Base-by-base conservation (phyloP, 2,329 filamentous ascomycete species). In the Talaromyces piceae region DNA sequence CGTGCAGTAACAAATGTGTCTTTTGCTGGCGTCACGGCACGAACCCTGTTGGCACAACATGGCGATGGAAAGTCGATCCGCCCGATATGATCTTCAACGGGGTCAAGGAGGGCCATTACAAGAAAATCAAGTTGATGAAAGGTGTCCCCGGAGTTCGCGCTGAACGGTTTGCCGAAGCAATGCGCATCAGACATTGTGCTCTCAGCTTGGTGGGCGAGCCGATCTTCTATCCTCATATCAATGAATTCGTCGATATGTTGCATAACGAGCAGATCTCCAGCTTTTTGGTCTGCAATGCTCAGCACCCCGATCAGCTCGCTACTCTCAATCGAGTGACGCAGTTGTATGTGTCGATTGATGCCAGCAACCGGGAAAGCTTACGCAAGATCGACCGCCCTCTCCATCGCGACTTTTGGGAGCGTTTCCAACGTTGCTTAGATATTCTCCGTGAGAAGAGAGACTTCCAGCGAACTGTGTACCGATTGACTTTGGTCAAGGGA, bases 21-120 rank as follows among this genome's bases (percentile, higher is more conserved):
- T 98, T 97, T 70, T 98, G 91, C 77, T 98, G 91, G 93, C 84
- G 93, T 5, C 93, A 97, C 65, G 93, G 91, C 49, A 97, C 93
- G 0, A 98, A 97, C 66, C 91, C 91, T 0, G 93, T 97, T 0
- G 91, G 91, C 45, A 97, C 93, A 2, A 95, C 87, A 4, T 97
- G 93, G 91, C 84, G 91, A 54, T 98, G 91, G 91, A 82, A 91
- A 47, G 88, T 96, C 26, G 93, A 97, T 64, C 85, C 88, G 0
- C 91, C 91, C 0, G 86, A 95, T 22, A 69, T 90, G 61, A 95
- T 97, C 60, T 95, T 96, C 64, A 74, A 86, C 31, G 91, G 91
- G 45, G 89, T 95, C 57, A 95, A 94, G 67, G 84, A 85, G 53
- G 87, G 86, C 13, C 93, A 97, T 69, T 96, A 96, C 76, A 85